A percentile compares a stretch with the other conserved stretches of the same genome.
These are phyloP conservation scores for Schizosaccharomyces cryophilus DNA, from an alignment of 805 yeast genomes.

Conservation along the genomic window DNA sequence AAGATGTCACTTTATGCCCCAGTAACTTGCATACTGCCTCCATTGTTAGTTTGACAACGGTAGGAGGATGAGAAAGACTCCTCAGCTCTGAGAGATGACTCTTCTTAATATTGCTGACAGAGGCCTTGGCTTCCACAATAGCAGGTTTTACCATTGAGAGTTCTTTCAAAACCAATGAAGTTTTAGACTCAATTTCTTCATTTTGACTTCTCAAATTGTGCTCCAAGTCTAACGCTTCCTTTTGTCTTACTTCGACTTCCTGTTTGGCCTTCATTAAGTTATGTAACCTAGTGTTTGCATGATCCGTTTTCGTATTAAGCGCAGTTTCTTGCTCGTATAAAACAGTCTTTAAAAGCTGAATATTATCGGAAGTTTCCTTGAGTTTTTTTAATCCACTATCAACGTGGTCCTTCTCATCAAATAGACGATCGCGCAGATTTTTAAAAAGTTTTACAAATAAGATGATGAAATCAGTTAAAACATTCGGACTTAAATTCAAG, in stretches of 20 bases:
- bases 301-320: conserved; percentile 32
- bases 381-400: conserved; percentile 50
- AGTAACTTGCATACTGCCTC: conserved; percentile 72
- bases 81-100: conserved; percentile 75
- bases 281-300: conserved; percentile 47
- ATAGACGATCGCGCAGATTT: conserved; percentile 24
- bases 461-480: conserved; percentile 27
- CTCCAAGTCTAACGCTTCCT: conserved; percentile 34
- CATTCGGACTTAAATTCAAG: conserved; percentile 22
- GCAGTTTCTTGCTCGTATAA: conserved; percentile 28
- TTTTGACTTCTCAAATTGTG: conserved; percentile 43
- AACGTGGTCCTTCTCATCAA: conserved; percentile 45
- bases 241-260: conserved; percentile 76
- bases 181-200: conserved; percentile 35
- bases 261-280: conserved; percentile 65
- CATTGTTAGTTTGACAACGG: conserved; percentile 56
- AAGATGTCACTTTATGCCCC: conserved; percentile 37
- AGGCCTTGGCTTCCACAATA: conserved; percentile 56
- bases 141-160: conserved; percentile 66
- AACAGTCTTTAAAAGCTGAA: conserved; percentile 29
- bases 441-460: conserved; percentile 15
- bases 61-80: conserved; percentile 79
- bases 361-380: conserved; percentile 52
- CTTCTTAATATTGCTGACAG: conserved; percentile 81
- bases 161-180: conserved; percentile 27